A percentile compares a stretch with the other conserved stretches of the same genome.
Evolutionary conservation across 257 asterid genomes (phyloP).

Genomic region (Lithospermum erythrorhizon): DNA sequence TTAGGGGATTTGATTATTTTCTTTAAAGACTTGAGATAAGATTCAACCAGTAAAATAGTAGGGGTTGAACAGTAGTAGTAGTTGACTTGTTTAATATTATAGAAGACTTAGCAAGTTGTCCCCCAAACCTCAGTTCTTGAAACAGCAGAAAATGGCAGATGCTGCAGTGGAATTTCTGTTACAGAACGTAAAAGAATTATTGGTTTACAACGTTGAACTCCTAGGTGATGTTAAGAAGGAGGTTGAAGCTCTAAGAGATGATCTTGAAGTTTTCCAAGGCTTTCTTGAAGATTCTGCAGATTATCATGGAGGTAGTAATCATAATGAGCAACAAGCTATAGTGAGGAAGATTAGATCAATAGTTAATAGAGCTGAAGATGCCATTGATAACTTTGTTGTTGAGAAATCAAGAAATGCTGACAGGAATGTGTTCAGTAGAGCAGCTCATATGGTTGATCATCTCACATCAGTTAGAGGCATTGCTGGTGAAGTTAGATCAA

Average conservation of each 20-base stretch:
- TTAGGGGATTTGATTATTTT: too few relatives aligned
- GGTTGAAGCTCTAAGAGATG: constrained; percentile 3
- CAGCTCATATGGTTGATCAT: neutral
- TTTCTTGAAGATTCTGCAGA: constrained; percentile 14
- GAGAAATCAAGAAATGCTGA: neutral
- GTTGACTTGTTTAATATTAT: too few relatives aligned
- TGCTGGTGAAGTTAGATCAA: neutral
- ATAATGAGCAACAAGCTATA: constrained; percentile 11
- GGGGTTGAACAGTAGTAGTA: too few relatives aligned
- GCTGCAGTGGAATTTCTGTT: constrained; percentile 19
- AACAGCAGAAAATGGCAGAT: constrained; percentile 1
- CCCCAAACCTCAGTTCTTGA: too few relatives aligned
- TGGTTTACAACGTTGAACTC: constrained; percentile 12
- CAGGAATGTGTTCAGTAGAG: neutral
- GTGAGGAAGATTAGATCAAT: constrained; percentile 10
- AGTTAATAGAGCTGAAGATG: constrained; percentile 12
- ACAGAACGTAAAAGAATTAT: constrained; percentile 14
- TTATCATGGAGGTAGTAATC: constrained; percentile 1
- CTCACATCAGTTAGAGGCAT: neutral
- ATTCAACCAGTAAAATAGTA: too few relatives aligned
- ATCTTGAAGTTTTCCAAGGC: constrained; percentile 10
- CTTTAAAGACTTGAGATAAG: too few relatives aligned
- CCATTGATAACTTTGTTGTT: constrained; percentile 3
- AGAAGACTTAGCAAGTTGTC: too few relatives aligned
- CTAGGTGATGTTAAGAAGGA: constrained; percentile 8